These are phyloP conservation scores for Leishmania arabica DNA, from an alignment of 208 protist genomes.

Conservation along the genomic window DNA sequence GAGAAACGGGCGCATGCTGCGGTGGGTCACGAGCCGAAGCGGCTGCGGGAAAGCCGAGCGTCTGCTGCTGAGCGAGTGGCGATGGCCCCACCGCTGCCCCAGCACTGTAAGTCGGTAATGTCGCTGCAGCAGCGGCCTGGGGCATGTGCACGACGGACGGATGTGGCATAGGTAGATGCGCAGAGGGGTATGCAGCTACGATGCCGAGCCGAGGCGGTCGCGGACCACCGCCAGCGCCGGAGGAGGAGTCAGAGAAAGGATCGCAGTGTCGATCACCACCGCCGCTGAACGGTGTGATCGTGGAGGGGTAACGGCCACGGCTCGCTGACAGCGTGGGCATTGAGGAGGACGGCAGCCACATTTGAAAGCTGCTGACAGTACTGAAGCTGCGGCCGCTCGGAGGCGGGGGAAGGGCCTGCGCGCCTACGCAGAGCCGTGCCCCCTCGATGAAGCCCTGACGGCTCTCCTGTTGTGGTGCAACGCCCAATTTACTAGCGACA, in stretches of 20 bases:
- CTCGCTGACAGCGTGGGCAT: slow-evolving; percentile 4
- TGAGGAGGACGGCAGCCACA: slow-evolving; percentile 26
- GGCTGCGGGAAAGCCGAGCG: background rate
- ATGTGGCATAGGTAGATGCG: slow-evolving; percentile 1
- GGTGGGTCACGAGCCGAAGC: background rate
- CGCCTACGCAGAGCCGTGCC: background rate
- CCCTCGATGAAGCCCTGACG: background rate
- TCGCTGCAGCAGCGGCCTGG: background rate
- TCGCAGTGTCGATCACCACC: slow-evolving; percentile 9
- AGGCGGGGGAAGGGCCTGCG: background rate
- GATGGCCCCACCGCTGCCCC: background rate
- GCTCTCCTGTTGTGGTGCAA: background rate
- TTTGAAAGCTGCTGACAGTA: slow-evolving; percentile 34
- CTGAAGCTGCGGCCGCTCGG: slow-evolving; percentile 15
- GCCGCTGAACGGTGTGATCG: slow-evolving; percentile 16
- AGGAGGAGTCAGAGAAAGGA: background rate
- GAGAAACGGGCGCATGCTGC: background rate
- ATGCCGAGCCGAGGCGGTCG: slow-evolving; percentile 5
- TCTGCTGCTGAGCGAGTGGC: slow-evolving; percentile 1
- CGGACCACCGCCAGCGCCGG: background rate
- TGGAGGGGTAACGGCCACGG: slow-evolving; percentile 17
- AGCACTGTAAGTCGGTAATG: background rate
- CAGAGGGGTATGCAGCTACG: background rate
- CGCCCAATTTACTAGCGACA: background rate
- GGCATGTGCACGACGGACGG: background rate